Conservation (phyloP, 1,139 yeast genomes). For the Zygoascus meyerae region DNA sequence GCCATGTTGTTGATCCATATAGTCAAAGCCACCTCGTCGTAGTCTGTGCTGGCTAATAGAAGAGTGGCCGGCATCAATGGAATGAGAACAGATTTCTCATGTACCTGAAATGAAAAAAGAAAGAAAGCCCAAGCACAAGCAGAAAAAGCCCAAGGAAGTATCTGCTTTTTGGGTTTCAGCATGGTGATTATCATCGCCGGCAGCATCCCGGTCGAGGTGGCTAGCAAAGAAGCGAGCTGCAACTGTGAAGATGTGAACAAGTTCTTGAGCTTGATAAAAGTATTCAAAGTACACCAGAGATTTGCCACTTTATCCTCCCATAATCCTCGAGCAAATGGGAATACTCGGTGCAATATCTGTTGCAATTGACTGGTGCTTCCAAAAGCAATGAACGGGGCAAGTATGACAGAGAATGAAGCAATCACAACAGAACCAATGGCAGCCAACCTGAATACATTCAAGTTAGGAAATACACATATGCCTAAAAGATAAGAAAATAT, state of each 20-base stretch:
- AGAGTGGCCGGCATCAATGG: constrained; percentile 83
- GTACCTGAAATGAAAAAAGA: constrained; percentile 91
- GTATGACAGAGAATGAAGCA: constrained; percentile 45
- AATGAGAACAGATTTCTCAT: constrained; percentile 82
- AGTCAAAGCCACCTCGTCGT: constrained; percentile 57
- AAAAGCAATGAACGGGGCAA: constrained; percentile 56
- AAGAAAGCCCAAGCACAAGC: constrained; percentile 85
- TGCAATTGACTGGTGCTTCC: constrained; percentile 35
- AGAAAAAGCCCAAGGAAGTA: constrained; percentile 68
- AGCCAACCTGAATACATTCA: constrained; percentile 44
- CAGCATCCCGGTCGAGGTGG: constrained; percentile 59
- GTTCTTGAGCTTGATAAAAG: constrained; percentile 62
- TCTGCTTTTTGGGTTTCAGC: constrained; percentile 43
- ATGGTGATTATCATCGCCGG: constrained; percentile 61
- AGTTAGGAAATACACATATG: constrained; percentile 33
- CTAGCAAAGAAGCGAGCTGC: constrained; percentile 53
- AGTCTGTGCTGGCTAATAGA: constrained; percentile 43
- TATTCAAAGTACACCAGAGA: constrained; percentile 90
- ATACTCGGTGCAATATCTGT: constrained; percentile 57
- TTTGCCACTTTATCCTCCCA: constrained; percentile 98
- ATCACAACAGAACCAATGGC: constrained; percentile 61
- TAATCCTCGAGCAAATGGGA: constrained; percentile 91
- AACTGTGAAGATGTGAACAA: constrained; percentile 53
- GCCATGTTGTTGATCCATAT: constrained; percentile 87
- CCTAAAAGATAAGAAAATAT: constrained; percentile 72